phyloP scores from a whole-genome alignment of 2,329 filamentous ascomycete genomes.

The Decorospora gaudefroyi region DNA sequence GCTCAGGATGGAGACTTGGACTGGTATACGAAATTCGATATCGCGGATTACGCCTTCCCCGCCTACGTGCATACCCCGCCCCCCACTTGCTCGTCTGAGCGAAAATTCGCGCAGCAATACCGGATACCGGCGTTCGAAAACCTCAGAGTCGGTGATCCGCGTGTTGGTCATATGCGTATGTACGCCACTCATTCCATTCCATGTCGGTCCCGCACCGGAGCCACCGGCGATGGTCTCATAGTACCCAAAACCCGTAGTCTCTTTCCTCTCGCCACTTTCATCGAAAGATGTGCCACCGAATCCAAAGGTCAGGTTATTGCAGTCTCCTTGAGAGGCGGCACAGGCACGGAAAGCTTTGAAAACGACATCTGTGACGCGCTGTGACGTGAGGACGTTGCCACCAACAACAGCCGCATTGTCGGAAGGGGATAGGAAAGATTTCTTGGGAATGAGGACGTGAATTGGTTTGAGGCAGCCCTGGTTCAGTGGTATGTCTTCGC shows the following conservation, averaged over 20 bases:
- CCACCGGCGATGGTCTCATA: slow-evolving; percentile 86
- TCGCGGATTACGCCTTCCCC: slow-evolving; percentile 78
- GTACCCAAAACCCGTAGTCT: slow-evolving; percentile 80
- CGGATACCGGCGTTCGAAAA: slow-evolving; percentile 77
- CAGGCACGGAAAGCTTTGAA: slow-evolving; percentile 79
- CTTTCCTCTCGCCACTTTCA: slow-evolving; percentile 44
- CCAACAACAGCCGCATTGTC: slow-evolving; percentile 80
- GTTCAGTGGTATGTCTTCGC: slow-evolving; percentile 81
- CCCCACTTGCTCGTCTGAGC: slow-evolving; percentile 65
- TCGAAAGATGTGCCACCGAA: slow-evolving; percentile 62
- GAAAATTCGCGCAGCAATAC: slow-evolving; percentile 73
- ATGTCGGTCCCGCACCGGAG: slow-evolving; percentile 70
- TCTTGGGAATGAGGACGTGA: slow-evolving; percentile 71
- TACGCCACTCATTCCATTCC: slow-evolving; percentile 76
- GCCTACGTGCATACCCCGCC: slow-evolving; percentile 68
- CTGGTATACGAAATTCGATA: slow-evolving; percentile 77
- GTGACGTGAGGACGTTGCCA: slow-evolving; percentile 76
- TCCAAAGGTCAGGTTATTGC: slow-evolving; percentile 84
- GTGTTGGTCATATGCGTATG: slow-evolving; percentile 89
- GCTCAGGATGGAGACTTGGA: slow-evolving; percentile 78
- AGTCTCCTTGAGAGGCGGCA: slow-evolving; percentile 78
- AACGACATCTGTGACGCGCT: slow-evolving; percentile 82
- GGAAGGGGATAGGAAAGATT: slow-evolving; percentile 74
- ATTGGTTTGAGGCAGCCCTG: slow-evolving; percentile 82
- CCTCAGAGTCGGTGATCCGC: slow-evolving; percentile 77